These are phyloP conservation scores for Blastobotrys attinorum DNA, from an alignment of 805 yeast species.

Conservation along the genomic window DNA sequence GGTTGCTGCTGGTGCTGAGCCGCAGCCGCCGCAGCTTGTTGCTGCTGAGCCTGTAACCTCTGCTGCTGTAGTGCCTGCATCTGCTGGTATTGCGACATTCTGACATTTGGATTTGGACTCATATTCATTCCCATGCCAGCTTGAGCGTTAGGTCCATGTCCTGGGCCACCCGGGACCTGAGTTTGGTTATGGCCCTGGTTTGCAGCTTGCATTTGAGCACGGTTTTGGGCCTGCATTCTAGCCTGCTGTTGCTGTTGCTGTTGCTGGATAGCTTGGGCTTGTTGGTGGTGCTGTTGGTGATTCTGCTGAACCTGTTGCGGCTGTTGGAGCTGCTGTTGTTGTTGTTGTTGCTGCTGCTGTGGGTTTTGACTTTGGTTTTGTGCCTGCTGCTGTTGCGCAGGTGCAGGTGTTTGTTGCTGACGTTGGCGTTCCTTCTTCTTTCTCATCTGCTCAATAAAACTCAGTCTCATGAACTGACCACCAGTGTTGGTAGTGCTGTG, in stretches of 20 bases:
- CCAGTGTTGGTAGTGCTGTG: constrained; percentile 34
- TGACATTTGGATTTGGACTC: no score
- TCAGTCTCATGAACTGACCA: constrained; percentile 72
- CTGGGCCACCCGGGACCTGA: no score
- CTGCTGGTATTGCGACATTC: constrained; percentile 19
- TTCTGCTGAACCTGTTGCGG: constrained; percentile 6
- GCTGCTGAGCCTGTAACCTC: constrained; percentile 21
- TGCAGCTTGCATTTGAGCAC: no score
- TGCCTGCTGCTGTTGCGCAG: constrained; percentile 18
- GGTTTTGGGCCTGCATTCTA: no score
- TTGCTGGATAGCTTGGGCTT: constrained; percentile 7
- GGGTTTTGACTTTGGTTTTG: constrained; percentile 8
- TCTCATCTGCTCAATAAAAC: constrained; percentile 83
- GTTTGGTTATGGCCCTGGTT: no score
- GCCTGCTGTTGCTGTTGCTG: constrained; percentile 18
- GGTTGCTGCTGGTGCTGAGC: constrained; percentile 21
- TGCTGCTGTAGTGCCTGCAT: constrained; percentile 20
- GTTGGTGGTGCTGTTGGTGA: constrained; percentile 11
- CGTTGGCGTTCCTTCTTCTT: constrained; percentile 49
- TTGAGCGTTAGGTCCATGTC: no score
- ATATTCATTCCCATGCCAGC: no score
- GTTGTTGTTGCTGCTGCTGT: constrained; percentile 10
- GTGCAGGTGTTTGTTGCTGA: constrained; percentile 11
- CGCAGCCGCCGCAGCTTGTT: constrained; percentile 26
- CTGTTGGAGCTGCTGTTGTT: constrained; percentile 6